Conservation (phyloP, 1,284 basidiomycete species). For the Violaceomyces palustris region DNA sequence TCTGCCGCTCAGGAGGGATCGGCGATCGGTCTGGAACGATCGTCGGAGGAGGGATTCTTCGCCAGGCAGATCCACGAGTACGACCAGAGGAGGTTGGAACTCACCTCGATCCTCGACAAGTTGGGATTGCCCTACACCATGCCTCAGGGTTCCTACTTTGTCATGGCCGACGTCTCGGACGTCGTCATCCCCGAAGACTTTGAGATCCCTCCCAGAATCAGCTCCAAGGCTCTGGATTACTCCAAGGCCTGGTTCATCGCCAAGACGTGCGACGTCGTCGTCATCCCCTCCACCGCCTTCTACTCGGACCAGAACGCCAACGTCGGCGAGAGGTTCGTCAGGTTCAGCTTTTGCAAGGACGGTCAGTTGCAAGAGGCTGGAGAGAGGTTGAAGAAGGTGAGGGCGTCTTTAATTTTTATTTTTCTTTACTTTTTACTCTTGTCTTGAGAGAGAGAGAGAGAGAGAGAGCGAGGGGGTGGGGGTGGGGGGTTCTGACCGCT, state of each 20-base stretch:
- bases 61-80: conserved; percentile 74
- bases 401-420: too few species aligned
- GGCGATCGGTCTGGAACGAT: conserved; percentile 62
- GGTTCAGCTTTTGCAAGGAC: conserved; percentile 50
- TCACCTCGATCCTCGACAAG: conserved; percentile 73
- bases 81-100: conserved; percentile 67
- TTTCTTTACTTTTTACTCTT: too few species aligned
- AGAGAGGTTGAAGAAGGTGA: conserved; percentile 28
- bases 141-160: conserved; percentile 46
- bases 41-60: conserved; percentile 70
- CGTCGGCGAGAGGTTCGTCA: conserved; percentile 36
- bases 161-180: conserved; percentile 68
- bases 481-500: too few species aligned
- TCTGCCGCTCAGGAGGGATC: conserved; percentile 70
- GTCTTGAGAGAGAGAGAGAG: too few species aligned
- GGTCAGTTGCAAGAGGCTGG: conserved; percentile 40
- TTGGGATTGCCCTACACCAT: conserved; percentile 71
- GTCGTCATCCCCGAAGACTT: conserved; percentile 73
- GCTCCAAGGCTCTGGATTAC: conserved; percentile 82
- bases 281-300: conserved; percentile 49
- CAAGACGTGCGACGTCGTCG: conserved; percentile 46
- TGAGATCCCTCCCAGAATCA: conserved; percentile 69
- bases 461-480: too few species aligned
- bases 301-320: conserved; percentile 30
- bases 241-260: conserved; percentile 58